Base-by-base conservation (phyloP, 371 early-diverging fungal species). In the Cokeromyces recurvatus region DNA sequence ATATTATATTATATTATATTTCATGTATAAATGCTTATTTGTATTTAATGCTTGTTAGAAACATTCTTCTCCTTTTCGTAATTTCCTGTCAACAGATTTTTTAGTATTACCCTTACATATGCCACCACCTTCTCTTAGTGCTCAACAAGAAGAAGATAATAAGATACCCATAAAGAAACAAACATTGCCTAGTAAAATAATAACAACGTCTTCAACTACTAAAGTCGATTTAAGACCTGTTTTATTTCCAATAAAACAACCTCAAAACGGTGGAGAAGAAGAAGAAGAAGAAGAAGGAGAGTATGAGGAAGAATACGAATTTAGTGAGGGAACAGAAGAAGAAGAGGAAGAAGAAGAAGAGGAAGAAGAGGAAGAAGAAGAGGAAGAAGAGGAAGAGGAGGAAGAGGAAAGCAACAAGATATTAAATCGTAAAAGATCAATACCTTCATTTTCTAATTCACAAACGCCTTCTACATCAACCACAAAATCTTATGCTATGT, bases 51-150 rank as follows among this genome's bases (percentile, higher is more conserved):
- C 4, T 37, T n/a, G 11, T 14, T 36, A 51, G 54, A 32, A 17
- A 15, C 55, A 41, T 43, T 25, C 59, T n/a, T 64, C 65, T 19
- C 68, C 70, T 21, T 59, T 74, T 52, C 55, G 59, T 22, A 68
- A 69, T 43, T 74, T 74, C 38, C 43, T 69, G 35, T 69, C 70
- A 19, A 57, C 61, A 32, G 71, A 70, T 48, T 70, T 74, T 43
- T 59, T 74, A 52, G 71, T 74, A 17, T 48, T 74, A 43, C 74
- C 74, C 35, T 41, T 74, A 29, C 74, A 74, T 66, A 68, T 65
- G 62, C 74, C 74, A 32, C 74, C 74, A 14, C 68, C 70, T n/a
- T 70, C 74, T 20, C 51, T 70, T 9, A 74, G 74, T 58, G 21
- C 44, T 2, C 5, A 36, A 32, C 9, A 20, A 14, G 37, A 53